Evolutionary conservation across 2,329 filamentous ascomycete species (phyloP), one percentile per base, ranked within the genome.

Genomic region (Helminthosporium solani): DNA sequence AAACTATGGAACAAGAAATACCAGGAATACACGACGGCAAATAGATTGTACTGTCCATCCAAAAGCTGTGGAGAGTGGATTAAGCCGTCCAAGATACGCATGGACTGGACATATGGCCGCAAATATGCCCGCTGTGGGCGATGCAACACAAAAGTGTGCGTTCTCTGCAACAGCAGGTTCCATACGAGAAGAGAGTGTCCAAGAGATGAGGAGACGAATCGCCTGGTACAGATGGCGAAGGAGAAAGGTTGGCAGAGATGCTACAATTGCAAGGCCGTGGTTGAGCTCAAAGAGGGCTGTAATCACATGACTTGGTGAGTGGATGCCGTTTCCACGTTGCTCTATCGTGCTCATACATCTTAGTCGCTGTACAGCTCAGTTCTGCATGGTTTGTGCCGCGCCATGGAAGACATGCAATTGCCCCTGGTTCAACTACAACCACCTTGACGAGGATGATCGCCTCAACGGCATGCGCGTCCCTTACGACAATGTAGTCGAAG

Each of bases 371-470:
- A 85, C 82, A 43, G 88, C 88, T 21, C 81, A 95, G 58, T 95
- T 95, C 62, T 96, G 90, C 72, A 90, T 94, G 81, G 79, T 88
- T 20, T 96, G 90, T 64, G 90, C 87, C 18, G 66, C 75, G 25
- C 87, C 87, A 58, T 95, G 90, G 89, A 92, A 89, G 71, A 84
- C 78, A 1, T 95, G 90, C 63, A 83, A 87, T 42, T 95, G 90
- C 56, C 85, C 87, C 0, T 88, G 84, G 83, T 90, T 91, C 74
- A 87, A 84, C 63, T 81, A 84, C 58, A 78, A 60, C 14, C 60
- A 70, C 42, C 60, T 70, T 15, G 59, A 72, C 4, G 81, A 83
- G 41, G 73, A 72, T 11, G 83, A 86, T 53, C 74, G 74, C 2
- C 65, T 81, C 8, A 63, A 65, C 42, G 60, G 68, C 33, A 67